phyloP scores from a whole-genome alignment of 83 land plant genomes.

The Diphasiastrum complanatum region DNA sequence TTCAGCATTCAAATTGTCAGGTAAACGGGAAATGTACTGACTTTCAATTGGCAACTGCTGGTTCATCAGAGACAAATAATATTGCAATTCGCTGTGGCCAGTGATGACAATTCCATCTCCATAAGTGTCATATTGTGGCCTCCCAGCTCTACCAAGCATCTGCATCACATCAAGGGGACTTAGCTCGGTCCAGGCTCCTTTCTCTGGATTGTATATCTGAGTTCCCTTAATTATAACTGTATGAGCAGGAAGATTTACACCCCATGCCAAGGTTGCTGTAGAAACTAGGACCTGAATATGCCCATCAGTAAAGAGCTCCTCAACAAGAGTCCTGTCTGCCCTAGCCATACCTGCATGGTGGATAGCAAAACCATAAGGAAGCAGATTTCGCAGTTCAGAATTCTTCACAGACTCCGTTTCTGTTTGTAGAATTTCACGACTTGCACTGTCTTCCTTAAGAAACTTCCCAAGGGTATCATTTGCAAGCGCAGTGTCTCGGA shows the following conservation, averaged over 20 bases:
- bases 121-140: conserved; percentile 7
- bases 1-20: conserved; percentile 10
- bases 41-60: conserved; percentile 16
- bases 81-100: conserved; percentile 4
- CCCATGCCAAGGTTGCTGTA: conserved; percentile 14
- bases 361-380: not conserved
- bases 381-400: not conserved
- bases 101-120: conserved; percentile 15
- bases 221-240: conserved; percentile 14
- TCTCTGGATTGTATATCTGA: conserved; percentile 12
- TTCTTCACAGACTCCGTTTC: conserved; percentile 10
- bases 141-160: conserved; percentile 12
- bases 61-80: conserved; percentile 13
- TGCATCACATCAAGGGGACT: conserved; percentile 14
- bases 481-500: no score
- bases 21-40: conserved; percentile 4
- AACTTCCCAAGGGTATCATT: no score
- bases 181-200: conserved; percentile 18
- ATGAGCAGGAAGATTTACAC: conserved; percentile 17
- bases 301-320: conserved; percentile 14
- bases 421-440: conserved; percentile 9
- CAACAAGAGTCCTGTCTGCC: conserved; percentile 7
- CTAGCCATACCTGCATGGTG: conserved; percentile 5
- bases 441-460: no score
- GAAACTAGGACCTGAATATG: conserved; percentile 17